Conservation (phyloP, 2,329 filamentous ascomycete genomes). For the Neofusicoccum laricinum region DNA sequence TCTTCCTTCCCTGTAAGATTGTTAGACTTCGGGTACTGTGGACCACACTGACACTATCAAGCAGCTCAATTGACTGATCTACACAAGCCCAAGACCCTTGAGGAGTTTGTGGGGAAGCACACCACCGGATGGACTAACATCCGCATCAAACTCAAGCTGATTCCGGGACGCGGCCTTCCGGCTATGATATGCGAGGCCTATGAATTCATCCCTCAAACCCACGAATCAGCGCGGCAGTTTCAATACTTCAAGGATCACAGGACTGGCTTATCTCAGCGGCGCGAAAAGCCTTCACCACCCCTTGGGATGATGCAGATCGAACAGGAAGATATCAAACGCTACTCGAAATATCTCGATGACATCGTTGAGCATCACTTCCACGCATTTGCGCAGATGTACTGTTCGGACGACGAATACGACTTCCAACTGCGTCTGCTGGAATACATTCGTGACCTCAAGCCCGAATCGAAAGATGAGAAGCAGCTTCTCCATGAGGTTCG, state of each 20-base stretch:
- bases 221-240: constrained; percentile 39
- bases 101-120: constrained; percentile 37
- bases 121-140: constrained; percentile 36
- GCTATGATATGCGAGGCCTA: constrained; percentile 44
- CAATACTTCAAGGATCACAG: constrained; percentile 41
- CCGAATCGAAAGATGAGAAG: constrained; percentile 38
- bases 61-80: constrained; percentile 16
- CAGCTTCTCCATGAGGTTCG: constrained; percentile 43
- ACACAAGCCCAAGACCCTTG: constrained; percentile 28
- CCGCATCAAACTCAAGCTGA: constrained; percentile 42
- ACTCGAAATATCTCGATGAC: constrained; percentile 44
- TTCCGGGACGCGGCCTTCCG: constrained; percentile 43
- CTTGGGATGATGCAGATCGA: constrained; percentile 47
- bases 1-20: constrained; percentile 41
- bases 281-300: constrained; percentile 43
- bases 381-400: constrained; percentile 43
- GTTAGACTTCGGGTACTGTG: neutral
- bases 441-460: constrained; percentile 39
- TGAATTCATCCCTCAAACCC: constrained; percentile 44
- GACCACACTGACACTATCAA: constrained; percentile 15
- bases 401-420: constrained; percentile 44
- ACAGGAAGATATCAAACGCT: constrained; percentile 41
- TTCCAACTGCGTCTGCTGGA: constrained; percentile 44
- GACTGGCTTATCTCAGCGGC: constrained; percentile 30
- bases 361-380: constrained; percentile 41